phyloP scores from a whole-genome alignment of 2,329 filamentous ascomycete genomes.

The Sporothrix curviconia region DNA sequence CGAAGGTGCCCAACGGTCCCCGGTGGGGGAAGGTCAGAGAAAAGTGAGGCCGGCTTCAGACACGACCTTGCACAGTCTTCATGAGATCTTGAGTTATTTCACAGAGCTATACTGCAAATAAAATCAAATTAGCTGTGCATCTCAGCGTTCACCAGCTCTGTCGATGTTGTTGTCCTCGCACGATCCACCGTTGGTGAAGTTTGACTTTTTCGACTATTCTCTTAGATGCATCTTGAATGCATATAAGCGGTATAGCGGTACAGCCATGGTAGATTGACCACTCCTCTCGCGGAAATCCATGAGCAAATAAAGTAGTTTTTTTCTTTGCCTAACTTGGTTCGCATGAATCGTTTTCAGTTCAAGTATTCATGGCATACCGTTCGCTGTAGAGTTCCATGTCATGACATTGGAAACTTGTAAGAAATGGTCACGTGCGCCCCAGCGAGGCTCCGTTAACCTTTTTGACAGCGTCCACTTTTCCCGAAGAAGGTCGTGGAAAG shows the following conservation, averaged over 20 bases:
- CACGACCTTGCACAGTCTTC: background rate
- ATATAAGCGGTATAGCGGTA: background rate
- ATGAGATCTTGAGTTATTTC: background rate
- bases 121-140: background rate
- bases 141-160: background rate
- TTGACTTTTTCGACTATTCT: conserved; percentile 9
- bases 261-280: too few species aligned
- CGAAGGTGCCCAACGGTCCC: background rate
- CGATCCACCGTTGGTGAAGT: background rate
- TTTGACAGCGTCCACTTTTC: background rate
- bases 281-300: too few species aligned
- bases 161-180: background rate
- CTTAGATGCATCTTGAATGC: conserved; percentile 1
- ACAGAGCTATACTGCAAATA: background rate
- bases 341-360: background rate
- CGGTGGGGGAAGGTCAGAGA: background rate
- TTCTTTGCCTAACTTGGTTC: too few species aligned
- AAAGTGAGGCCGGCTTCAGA: background rate
- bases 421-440: background rate
- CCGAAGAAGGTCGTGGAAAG: background rate
- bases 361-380: background rate
- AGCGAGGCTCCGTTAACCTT: background rate
- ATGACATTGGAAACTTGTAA: background rate
- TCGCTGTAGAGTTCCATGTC: background rate
- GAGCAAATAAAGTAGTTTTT: too few species aligned